Base-by-base conservation (phyloP, 2,329 filamentous ascomycete genomes). In the Diplodia scrobiculata region DNA sequence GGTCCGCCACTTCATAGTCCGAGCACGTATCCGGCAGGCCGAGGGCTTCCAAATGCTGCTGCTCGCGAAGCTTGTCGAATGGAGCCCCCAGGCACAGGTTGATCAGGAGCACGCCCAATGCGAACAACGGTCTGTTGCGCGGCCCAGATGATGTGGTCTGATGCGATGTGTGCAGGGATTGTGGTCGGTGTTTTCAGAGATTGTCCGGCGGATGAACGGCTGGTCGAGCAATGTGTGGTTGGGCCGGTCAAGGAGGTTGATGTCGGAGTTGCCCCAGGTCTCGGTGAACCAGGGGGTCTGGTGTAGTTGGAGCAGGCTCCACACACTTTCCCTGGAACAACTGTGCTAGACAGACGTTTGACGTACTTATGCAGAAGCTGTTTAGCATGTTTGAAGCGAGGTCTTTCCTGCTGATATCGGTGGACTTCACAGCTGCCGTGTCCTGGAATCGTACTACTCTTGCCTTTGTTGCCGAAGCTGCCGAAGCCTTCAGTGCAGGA, bases 71-170 rank as follows among this genome's bases (percentile, higher is more conserved):
- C 0, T 71, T 69, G 4, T 67, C 63, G 3, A 77, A 67, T 2
- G 72, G 58, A 63, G 72, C 68, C 2, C 70, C 68, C 51, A 74
- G 71, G 69, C 74, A 77, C 3, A 79, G 70, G 65, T 78, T 74
- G 29, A 77, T 74, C 2, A 78, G 70, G 14, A 75, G 65, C 1
- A 77, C 67, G 0, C 76, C 75, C 0, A 78, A 67, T 0, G 75
- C 72, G 54, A 76, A 78, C 2, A 78, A 47, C 0, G 73, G 71
- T 36, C 71, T 69, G 48, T 77, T 76, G 0, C 70, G 68, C 9
- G 54, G 32, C 10, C 54, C 5, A 1, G 60, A 4, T 11, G 27
- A 25, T 25, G 25, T 25, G 58, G 36, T 13, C 13, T 29, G 11
- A 34, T 53, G 38, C 2, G 29, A 4, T 14, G 10, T 41, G 19